Percentiles rank a stretch among this genome's conserved stretches.
Evolutionary conservation across 2,329 filamentous ascomycete genomes (phyloP).

Genomic region (Pseudophaeomoniella oleicola): DNA sequence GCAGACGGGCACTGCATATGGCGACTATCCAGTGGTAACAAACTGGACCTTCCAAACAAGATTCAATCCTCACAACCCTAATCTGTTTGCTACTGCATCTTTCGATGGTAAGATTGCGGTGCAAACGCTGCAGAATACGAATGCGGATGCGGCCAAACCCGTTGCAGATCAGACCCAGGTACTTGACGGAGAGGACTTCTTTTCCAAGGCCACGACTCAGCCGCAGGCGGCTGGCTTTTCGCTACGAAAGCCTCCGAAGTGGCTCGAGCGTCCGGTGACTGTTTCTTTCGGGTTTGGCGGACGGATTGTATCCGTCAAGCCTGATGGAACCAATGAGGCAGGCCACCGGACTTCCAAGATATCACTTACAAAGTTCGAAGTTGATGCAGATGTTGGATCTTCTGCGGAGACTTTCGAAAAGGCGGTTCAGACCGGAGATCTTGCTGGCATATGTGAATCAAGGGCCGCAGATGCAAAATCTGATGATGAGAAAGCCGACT

Average conservation of each 20-base stretch:
- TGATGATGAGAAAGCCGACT: slow-evolving; percentile 90
- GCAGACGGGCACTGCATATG: slow-evolving; percentile 70
- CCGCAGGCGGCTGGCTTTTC: slow-evolving; percentile 85
- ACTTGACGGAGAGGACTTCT: slow-evolving; percentile 89
- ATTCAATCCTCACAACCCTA: slow-evolving; percentile 88
- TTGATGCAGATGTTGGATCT: slow-evolving; percentile 71
- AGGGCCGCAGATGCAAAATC: slow-evolving; percentile 61
- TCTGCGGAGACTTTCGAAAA: slow-evolving; percentile 79
- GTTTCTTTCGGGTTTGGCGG: slow-evolving; percentile 93
- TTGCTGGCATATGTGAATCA: slow-evolving; percentile 64
- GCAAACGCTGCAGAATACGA: slow-evolving; percentile 89
- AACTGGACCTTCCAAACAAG: slow-evolving; percentile 97
- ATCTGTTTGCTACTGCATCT: slow-evolving; percentile 82
- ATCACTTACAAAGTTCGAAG: slow-evolving; percentile 72
- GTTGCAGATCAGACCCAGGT: slow-evolving; percentile 49
- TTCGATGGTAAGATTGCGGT: slow-evolving; percentile 94
- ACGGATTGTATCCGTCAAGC: slow-evolving; percentile 64
- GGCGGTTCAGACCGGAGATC: slow-evolving; percentile 61
- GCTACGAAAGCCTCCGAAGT: slow-evolving; percentile 70
- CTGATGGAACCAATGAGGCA: slow-evolving; percentile 32
- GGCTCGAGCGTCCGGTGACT: slow-evolving; percentile 73
- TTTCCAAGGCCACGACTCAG: slow-evolving; percentile 81
- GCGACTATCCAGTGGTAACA: slow-evolving; percentile 93
- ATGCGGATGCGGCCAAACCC: slow-evolving; percentile 55
- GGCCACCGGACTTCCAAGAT: slow-evolving; percentile 61